phyloP scores from a whole-genome alignment of 164 flowering plant species.

The Paratinospora sagittata region DNA sequence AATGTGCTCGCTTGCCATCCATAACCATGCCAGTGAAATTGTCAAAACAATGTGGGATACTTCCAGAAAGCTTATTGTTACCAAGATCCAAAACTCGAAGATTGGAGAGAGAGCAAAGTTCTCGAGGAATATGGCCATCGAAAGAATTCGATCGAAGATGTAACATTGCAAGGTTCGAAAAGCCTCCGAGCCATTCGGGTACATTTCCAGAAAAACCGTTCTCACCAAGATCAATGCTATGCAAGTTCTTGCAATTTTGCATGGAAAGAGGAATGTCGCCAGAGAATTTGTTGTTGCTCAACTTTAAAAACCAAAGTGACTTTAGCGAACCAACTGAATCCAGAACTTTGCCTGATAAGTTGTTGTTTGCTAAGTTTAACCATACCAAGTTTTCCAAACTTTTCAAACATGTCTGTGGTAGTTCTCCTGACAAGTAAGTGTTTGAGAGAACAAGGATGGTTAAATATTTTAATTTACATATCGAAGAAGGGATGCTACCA shows the following conservation, averaged over 20 bases:
- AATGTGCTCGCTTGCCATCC: background rate
- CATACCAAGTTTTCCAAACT: background rate
- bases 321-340: background rate
- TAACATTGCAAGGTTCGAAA: background rate
- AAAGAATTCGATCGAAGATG: constrained; percentile 1
- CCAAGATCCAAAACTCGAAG: constrained; percentile 4
- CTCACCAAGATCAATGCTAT: constrained; percentile 7
- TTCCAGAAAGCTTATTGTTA: background rate
- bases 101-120: background rate
- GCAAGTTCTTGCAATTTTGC: background rate
- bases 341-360: constrained; percentile 1
- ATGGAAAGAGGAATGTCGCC: background rate
- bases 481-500: background rate
- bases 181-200: background rate
- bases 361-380: background rate
- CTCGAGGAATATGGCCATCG: background rate
- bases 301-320: background rate
- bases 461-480: background rate
- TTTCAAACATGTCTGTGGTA: background rate
- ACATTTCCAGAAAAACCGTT: background rate
- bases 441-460: background rate
- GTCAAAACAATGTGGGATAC: constrained; percentile 4
- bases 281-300: background rate
- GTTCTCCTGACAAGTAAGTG: constrained; percentile 3
- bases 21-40: background rate